Evolutionary conservation across 2,329 filamentous ascomycete species (phyloP).

Genomic region (Calonectria pauciramosa): DNA sequence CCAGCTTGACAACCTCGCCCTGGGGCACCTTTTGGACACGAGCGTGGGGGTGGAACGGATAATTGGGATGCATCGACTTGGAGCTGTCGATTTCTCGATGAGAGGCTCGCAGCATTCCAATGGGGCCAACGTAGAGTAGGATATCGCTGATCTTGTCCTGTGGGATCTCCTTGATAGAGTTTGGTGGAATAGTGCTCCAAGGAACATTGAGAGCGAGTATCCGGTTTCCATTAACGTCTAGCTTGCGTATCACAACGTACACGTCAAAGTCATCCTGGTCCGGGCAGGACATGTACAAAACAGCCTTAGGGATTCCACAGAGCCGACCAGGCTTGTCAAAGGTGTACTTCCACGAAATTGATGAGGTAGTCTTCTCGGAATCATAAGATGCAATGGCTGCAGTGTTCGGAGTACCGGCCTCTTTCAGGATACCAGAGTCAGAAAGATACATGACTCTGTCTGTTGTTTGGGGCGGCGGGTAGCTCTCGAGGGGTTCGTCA

Average conservation of each 20-base stretch:
- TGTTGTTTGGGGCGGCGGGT: constrained; percentile 39
- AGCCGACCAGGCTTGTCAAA: constrained; percentile 16
- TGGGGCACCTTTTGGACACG: constrained; percentile 37
- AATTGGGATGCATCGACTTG: constrained; percentile 45
- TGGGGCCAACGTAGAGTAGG: constrained; percentile 43
- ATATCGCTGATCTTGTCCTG: constrained; percentile 42
- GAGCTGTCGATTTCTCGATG: constrained; percentile 40
- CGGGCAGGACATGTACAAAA: constrained; percentile 25
- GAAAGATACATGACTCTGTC: constrained; percentile 11
- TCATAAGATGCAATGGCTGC: not conserved
- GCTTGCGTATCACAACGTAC: constrained; percentile 49
- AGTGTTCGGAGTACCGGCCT: not conserved
- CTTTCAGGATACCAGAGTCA: not conserved
- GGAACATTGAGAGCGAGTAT: constrained; percentile 46
- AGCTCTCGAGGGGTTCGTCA: constrained; percentile 40
- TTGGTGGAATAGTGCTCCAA: constrained; percentile 35
- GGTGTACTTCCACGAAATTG: not conserved
- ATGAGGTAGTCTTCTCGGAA: not conserved
- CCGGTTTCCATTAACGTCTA: constrained; percentile 12
- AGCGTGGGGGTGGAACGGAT: constrained; percentile 44
- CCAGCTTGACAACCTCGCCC: constrained; percentile 42
- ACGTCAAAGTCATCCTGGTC: constrained; percentile 59
- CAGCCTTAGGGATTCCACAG: constrained; percentile 18
- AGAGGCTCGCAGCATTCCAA: constrained; percentile 37
- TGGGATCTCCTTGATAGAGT: constrained; percentile 38